Percentiles rank a stretch among this genome's conserved stretches.
Evolutionary conservation across 148 eudicot species (phyloP).

Genomic region (Rhododendron molle): DNA sequence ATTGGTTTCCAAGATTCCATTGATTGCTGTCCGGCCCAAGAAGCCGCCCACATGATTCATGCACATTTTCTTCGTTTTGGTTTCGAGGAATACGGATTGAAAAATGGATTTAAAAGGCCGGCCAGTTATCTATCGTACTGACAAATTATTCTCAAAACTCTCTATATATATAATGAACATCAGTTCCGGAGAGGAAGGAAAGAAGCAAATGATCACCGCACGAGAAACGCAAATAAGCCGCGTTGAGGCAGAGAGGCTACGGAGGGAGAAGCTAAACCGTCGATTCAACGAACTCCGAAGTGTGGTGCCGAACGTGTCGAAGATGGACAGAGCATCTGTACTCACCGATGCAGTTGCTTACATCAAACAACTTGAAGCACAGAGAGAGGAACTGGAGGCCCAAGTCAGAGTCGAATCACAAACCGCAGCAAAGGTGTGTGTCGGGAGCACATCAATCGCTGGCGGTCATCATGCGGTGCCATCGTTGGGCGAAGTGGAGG

Average conservation of each 20-base stretch:
- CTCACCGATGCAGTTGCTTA: constrained; percentile 52
- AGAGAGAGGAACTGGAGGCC: constrained; percentile 3
- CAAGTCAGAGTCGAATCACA: not conserved
- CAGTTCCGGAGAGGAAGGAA: constrained; percentile 12
- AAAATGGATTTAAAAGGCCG: too few relatives aligned
- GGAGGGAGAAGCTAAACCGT: constrained; percentile 57
- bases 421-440: too few relatives aligned
- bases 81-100: too few relatives aligned
- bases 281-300: constrained; percentile 46
- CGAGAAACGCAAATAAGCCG: constrained; percentile 20
- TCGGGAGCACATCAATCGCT: too few relatives aligned
- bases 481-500: constrained; percentile 17
- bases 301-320: constrained; percentile 15
- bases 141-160: too few relatives aligned
- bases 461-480: not conserved
- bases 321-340: constrained; percentile 63
- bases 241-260: constrained; percentile 54
- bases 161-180: not conserved
- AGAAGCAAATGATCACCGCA: not conserved
- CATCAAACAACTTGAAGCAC: constrained; percentile 32
- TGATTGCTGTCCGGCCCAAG: not conserved
- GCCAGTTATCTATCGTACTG: too few relatives aligned
- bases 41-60: not conserved
- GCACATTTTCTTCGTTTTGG: not conserved
- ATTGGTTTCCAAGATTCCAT: not conserved